Evolutionary conservation across 306 rosid species (phyloP), one percentile per base, ranked within the genome.

Genomic region (Malus orientalis): DNA sequence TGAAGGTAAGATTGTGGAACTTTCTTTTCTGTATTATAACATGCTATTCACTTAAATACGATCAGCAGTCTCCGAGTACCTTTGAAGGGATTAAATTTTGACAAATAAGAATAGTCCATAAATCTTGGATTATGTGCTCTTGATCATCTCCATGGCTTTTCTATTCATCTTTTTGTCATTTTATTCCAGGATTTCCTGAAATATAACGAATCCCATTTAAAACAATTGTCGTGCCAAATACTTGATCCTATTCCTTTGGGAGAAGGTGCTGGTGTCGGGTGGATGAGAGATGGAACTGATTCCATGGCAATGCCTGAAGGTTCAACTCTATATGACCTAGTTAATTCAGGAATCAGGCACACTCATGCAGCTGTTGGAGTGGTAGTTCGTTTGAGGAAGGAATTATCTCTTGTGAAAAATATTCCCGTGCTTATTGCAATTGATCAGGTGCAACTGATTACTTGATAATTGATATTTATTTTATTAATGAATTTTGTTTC

Each of bases 201-300:
- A 81, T 92, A 78, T 81, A 95, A 92, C 69, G 97, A 90, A 67
- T 83, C 90, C 80, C 79, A 65, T 84, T 85, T 90, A 75, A 87
- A 84, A 85, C 67, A 81, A 83, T 67, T 87, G 67, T 83, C 77
- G 7, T 89, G 97, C 84, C 97, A 88, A 88, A 81, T 90, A 76
- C 72, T 69, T 79, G 98, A 92, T 78, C 96, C 96, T 16, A 92
- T 95, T 83, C 87, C 85, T 54, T 54, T 95, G 89, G 93, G 97
- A 62, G 98, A 95, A 85, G 99, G 99, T 76, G 93, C 93, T 86
- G 98, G 99, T 72, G 96, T 89, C 79, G 97, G 97, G 79, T 84
- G 89, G 91, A 83, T 88, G 85, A 95, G 91, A 92, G 99, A 91
- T 84, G 96, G 76, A 66, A 47, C 45, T 65, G 96, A 90, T 84